These are phyloP conservation scores for Sanghuangporus weigelae DNA, from an alignment of 1,284 basidiomycete species.

Conservation along the genomic window DNA sequence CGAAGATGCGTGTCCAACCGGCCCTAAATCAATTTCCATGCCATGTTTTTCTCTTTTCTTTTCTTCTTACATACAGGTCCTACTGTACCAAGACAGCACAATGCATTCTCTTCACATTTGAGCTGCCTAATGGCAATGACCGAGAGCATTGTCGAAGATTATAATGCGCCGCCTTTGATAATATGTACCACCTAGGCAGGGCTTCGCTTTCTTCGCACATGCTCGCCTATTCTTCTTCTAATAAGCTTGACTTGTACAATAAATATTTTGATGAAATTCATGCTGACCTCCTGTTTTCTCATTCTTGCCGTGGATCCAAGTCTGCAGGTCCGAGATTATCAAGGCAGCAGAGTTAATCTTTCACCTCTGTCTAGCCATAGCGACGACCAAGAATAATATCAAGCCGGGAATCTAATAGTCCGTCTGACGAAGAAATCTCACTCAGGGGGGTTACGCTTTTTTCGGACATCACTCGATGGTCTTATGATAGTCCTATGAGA, in stretches of 20 bases:
- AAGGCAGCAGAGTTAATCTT: conserved; percentile 4
- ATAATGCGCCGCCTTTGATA: conserved; percentile 54
- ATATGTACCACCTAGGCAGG: conserved; percentile 27
- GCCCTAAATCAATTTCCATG: background rate
- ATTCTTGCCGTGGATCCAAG: background rate
- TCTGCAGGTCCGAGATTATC: background rate
- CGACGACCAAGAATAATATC: background rate
- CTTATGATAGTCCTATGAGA: background rate
- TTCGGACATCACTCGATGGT: too few species aligned
- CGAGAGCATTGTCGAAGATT: conserved; percentile 56
- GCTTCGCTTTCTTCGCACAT: conserved; percentile 72
- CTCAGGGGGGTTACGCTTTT: background rate
- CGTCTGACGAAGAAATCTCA: background rate
- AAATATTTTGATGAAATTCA: too few species aligned
- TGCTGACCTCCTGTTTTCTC: background rate
- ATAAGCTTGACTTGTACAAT: background rate
- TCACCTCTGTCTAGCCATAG: background rate
- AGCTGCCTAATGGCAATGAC: conserved; percentile 70
- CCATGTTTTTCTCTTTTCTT: background rate
- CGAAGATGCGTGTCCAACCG: background rate
- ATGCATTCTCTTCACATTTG: conserved; percentile 31
- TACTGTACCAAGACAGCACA: conserved; percentile 26
- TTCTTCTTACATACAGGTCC: background rate
- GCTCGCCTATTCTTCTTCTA: conserved; percentile 12
- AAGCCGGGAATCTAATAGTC: background rate